Percentiles rank a stretch among this genome's conserved stretches.
These are phyloP conservation scores for Tylopilus sp. DNA, from an alignment of 1,284 basidiomycete species.

Conservation along the genomic window DNA sequence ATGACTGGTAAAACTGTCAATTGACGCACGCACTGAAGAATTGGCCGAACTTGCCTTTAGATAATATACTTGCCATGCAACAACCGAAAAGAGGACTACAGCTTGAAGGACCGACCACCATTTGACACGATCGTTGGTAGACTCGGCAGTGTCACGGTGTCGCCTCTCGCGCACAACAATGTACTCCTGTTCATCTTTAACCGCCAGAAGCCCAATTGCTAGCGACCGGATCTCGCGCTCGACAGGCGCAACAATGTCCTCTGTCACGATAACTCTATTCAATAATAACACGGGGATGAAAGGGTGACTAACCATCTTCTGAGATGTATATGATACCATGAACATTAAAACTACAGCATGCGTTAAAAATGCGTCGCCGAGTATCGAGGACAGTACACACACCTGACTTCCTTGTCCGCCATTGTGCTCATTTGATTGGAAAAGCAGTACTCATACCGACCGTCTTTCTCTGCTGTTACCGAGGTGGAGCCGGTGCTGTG, in stretches of 20 bases:
- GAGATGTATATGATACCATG: constrained; percentile 94
- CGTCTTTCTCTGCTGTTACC: constrained; percentile 84
- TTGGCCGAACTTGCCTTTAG: constrained; percentile 68
- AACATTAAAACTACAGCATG: constrained; percentile 84
- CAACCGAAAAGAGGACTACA: constrained; percentile 83
- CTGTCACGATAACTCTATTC: constrained; percentile 15
- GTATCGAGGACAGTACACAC: constrained; percentile 28
- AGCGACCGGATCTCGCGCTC: constrained; percentile 93
- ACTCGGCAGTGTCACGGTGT: constrained; percentile 93
- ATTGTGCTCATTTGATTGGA: constrained; percentile 97
- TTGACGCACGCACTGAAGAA: not conserved
- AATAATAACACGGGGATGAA: constrained; percentile 18
- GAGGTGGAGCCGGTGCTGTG: constrained; percentile 89
- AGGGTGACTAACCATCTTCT: constrained; percentile 65
- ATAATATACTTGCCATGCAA: constrained; percentile 98
- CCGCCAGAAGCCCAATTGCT: constrained; percentile 80
- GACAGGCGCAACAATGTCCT: constrained; percentile 86
- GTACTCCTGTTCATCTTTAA: constrained; percentile 99
- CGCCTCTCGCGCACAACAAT: constrained; percentile 92
- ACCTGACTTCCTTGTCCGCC: constrained; percentile 93
- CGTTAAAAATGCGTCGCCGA: not conserved
- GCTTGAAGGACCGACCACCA: constrained; percentile 98
- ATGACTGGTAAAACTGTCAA: constrained; percentile 52
- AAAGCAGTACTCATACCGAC: constrained; percentile 95
- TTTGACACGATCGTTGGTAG: constrained; percentile 94